These are phyloP conservation scores for Candida broadrunensis DNA, from an alignment of 805 yeast genomes.

Conservation along the genomic window DNA sequence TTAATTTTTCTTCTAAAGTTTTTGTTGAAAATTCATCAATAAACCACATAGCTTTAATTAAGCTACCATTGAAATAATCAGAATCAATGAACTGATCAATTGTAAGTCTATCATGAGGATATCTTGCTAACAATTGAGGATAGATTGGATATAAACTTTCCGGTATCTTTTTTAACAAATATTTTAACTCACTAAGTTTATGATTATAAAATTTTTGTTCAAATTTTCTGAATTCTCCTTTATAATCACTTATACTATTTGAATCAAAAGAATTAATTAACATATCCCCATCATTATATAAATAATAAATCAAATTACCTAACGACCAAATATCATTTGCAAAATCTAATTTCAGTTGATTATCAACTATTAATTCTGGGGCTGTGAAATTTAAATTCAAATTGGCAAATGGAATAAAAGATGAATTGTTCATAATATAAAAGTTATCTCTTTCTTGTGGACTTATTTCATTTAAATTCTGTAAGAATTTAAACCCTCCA, in stretches of 20 bases:
- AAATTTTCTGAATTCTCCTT: slow-evolving; percentile 49
- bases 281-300: slow-evolving; percentile 57
- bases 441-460: slow-evolving; percentile 52
- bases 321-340: slow-evolving; percentile 82
- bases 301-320: slow-evolving; percentile 70
- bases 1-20: slow-evolving; percentile 58
- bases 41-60: slow-evolving; percentile 75
- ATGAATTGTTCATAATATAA: slow-evolving; percentile 68
- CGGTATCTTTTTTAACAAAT: slow-evolving; percentile 59
- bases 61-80: slow-evolving; percentile 75
- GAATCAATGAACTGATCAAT: slow-evolving; percentile 70
- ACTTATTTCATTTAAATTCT: slow-evolving; percentile 47
- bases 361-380: slow-evolving; percentile 77
- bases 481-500: slow-evolving; percentile 60
- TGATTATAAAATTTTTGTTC: slow-evolving; percentile 43
- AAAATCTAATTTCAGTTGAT: slow-evolving; percentile 48
- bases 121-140: slow-evolving; percentile 53
- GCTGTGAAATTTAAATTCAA: slow-evolving; percentile 73
- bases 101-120: slow-evolving; percentile 54
- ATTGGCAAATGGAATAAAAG: slow-evolving; percentile 76
- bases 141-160: slow-evolving; percentile 47
- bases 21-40: slow-evolving; percentile 83
- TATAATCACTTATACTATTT: slow-evolving; percentile 58
- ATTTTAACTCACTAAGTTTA: slow-evolving; percentile 29
- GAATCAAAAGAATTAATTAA: slow-evolving; percentile 40